Evolutionary conservation across 768 basidiomycete genomes (phyloP), one percentile per base, ranked within the genome.

Genomic region (Termitomyces sp.): DNA sequence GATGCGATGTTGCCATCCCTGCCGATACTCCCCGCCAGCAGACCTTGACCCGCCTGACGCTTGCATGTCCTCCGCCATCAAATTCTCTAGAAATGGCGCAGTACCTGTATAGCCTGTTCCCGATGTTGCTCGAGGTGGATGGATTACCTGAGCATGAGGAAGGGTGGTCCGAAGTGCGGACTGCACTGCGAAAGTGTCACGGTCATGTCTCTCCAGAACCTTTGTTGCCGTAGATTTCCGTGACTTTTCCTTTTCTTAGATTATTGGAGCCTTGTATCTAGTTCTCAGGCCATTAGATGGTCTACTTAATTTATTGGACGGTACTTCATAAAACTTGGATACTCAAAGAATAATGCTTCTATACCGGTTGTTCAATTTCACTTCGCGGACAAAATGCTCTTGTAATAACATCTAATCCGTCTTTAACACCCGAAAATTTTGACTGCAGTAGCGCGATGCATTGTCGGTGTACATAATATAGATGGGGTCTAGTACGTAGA

Each of bases 71-170:
- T 32, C 65, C 65, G 3, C 61, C 64, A 21, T 66, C 72, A 11
- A 63, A 77, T 46, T 59, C 67, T 25, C 10, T 59, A 0, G 53
- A 57, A 35, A 44, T 74, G 44, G 73, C 72, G 8, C 56, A 40
- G 1, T 66, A 68, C 53, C 67, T 81, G 14, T 64, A 66, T 17
- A 57, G 53, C 17, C 47, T 77, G n/a, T 81, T 82, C 46, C 77
- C 80, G 19, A 69, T 61, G 9, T 59, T 82, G 53, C 37, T 50
- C 43, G 62, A 69, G 23, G 61, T 79, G 14, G 73, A 73, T 11
- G 73, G 75, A 7, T 71, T 71, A 56, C 66, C 62, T 25, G 70
- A 69, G 41, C 60, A 72, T 27, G 70, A 66, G 47, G 67, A 70
- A 46, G 65, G 66, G 31, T 71, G 75, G 75, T 44, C 25, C 43